A percentile compares a stretch with the other conserved stretches of the same genome.
Evolutionary conservation across 2,329 filamentous ascomycete species (phyloP).

Genomic region (Rosellinia necatrix): DNA sequence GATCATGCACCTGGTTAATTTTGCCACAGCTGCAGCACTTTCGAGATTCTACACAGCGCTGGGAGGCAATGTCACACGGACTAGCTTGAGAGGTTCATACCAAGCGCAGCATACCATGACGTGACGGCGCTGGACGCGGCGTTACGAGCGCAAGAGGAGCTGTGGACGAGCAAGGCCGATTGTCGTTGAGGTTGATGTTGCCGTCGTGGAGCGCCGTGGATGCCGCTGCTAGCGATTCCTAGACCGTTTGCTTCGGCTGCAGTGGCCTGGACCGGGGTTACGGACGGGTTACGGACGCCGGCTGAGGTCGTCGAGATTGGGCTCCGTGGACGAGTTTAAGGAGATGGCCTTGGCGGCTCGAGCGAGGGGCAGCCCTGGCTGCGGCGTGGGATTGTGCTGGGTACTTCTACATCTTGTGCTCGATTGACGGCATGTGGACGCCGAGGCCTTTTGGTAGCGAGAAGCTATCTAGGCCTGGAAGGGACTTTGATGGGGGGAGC

Average conservation of each 20-base stretch:
- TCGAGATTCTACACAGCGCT: no score
- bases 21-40: no score
- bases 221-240: slow-evolving; percentile 26
- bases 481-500: slow-evolving; percentile 26
- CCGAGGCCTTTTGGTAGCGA: slow-evolving; percentile 29
- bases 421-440: slow-evolving; percentile 23
- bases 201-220: slow-evolving; percentile 23
- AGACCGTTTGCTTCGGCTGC: slow-evolving; percentile 28
- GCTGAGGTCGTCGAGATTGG: slow-evolving; percentile 24
- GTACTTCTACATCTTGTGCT: slow-evolving; percentile 27
- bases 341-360: slow-evolving; percentile 21
- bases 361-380: slow-evolving; percentile 10
- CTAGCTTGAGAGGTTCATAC: slow-evolving; percentile 39
- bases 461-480: slow-evolving; percentile 27
- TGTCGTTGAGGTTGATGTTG: slow-evolving; percentile 18
- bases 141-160: no score
- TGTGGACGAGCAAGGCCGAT: slow-evolving; percentile 31
- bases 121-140: slow-evolving; percentile 41
- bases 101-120: slow-evolving; percentile 35
- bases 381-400: slow-evolving; percentile 30
- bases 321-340: slow-evolving; percentile 26
- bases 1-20: no score
- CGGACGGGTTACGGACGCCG: slow-evolving; percentile 13
- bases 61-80: no score
- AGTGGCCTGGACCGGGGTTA: slow-evolving; percentile 24